phyloP scores from a whole-genome alignment of 2,329 filamentous ascomycete species.

The Phoma sp. region DNA sequence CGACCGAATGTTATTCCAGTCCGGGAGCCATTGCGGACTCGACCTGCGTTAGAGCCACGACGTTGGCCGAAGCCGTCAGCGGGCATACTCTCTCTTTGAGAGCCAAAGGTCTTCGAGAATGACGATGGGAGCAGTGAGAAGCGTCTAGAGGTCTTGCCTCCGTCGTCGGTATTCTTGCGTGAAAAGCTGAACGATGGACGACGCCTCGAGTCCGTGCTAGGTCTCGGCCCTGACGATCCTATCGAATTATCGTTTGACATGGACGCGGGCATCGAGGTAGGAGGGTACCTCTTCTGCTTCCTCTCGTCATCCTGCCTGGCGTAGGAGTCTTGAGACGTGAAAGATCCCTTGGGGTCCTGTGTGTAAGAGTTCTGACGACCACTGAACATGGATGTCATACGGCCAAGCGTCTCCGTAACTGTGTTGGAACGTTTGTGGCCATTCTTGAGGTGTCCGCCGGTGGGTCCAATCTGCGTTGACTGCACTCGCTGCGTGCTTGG shows the following conservation, averaged over 20 bases:
- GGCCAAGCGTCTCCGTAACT: constrained; percentile 78
- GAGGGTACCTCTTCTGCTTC: constrained; percentile 79
- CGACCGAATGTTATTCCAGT: constrained; percentile 54
- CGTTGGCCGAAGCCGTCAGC: constrained; percentile 34
- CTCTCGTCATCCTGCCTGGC: constrained; percentile 56
- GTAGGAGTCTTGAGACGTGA: constrained; percentile 56
- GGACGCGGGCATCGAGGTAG: constrained; percentile 85
- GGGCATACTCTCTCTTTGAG: constrained; percentile 46
- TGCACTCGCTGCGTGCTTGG: constrained; percentile 63
- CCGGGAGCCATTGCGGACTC: constrained; percentile 42
- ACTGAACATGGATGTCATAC: constrained; percentile 83
- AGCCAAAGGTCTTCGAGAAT: constrained; percentile 56
- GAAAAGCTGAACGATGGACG: constrained; percentile 60
- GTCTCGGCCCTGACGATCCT: constrained; percentile 43
- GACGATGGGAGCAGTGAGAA: constrained; percentile 60
- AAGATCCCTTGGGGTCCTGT: constrained; percentile 40
- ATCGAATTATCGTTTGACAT: constrained; percentile 66
- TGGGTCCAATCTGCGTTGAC: constrained; percentile 57
- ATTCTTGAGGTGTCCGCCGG: constrained; percentile 36
- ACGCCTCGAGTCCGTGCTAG: constrained; percentile 58
- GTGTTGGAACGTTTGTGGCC: constrained; percentile 71
- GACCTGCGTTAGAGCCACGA: constrained; percentile 39
- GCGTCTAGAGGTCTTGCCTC: constrained; percentile 51
- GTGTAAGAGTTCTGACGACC: constrained; percentile 51
- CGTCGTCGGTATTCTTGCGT: constrained; percentile 53